Percentiles rank a stretch among this genome's conserved stretches.
These are phyloP conservation scores for Tagetes patula DNA, from an alignment of 129 eudicot genomes.

Conservation along the genomic window DNA sequence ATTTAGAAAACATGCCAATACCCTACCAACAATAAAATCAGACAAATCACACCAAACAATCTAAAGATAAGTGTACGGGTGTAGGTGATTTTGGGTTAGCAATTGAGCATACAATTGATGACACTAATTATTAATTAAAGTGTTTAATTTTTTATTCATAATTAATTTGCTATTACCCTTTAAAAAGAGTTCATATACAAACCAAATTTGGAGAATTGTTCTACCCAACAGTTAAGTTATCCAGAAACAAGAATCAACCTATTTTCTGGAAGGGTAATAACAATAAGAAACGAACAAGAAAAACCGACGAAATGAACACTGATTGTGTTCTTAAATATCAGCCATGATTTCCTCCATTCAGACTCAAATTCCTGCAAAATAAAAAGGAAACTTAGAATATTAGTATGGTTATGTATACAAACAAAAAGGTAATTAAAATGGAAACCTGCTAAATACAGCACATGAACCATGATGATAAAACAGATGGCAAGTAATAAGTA, in stretches of 20 bases:
- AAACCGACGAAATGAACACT: slow-evolving; percentile 25
- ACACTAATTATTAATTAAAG: not conserved
- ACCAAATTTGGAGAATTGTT: slow-evolving; percentile 20
- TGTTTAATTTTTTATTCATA: slow-evolving; percentile 31
- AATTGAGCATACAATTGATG: not conserved
- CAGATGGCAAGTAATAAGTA: not conserved
- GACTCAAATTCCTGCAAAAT: slow-evolving; percentile 48
- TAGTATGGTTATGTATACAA: slow-evolving; percentile 8
- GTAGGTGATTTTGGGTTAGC: not conserved
- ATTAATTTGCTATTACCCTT: slow-evolving; percentile 28
- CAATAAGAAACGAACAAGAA: slow-evolving; percentile 26
- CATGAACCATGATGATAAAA: not conserved
- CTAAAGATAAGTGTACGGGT: not conserved
- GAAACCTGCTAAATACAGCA: not conserved
- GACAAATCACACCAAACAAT: not conserved
- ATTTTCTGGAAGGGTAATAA: slow-evolving; percentile 31
- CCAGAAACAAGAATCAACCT: slow-evolving; percentile 28
- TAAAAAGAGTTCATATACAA: slow-evolving; percentile 27
- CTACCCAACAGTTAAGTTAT: slow-evolving; percentile 31
- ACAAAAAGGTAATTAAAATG: not conserved
- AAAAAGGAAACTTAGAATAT: not conserved
- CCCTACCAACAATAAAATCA: too few relatives aligned
- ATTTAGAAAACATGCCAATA: too few relatives aligned
- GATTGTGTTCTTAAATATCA: slow-evolving; percentile 31
- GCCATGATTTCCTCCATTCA: slow-evolving; percentile 49